phyloP scores from a whole-genome alignment of 495 filamentous ascomycete species.

The Melanomma pulvis-pyrius region DNA sequence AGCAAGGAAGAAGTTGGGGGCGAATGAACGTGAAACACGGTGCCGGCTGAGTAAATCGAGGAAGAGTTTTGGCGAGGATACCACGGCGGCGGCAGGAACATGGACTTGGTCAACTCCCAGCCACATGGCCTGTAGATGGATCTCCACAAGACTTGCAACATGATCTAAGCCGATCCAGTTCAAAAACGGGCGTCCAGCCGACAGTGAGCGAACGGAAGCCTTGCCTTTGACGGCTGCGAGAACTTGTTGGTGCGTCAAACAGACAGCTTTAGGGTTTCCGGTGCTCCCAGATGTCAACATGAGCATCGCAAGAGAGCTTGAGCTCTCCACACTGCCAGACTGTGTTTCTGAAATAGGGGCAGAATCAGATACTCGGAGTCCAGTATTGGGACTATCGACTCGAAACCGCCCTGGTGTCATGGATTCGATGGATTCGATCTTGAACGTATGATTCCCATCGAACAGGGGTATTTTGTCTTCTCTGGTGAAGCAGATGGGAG shows the following conservation, averaged over 20 bases:
- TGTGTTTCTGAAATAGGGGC: background rate
- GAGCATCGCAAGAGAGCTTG: slow-evolving; percentile 45
- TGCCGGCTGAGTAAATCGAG: slow-evolving; percentile 50
- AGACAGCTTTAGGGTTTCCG: slow-evolving; percentile 59
- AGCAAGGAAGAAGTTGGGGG: slow-evolving; percentile 61
- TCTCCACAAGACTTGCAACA: slow-evolving; percentile 55
- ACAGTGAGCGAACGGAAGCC: background rate
- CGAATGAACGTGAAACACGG: slow-evolving; percentile 53
- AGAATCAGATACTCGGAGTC: background rate
- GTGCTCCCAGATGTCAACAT: slow-evolving; percentile 65
- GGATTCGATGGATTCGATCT: background rate
- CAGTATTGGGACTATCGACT: background rate
- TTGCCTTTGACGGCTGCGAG: slow-evolving; percentile 54
- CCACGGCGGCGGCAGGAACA: slow-evolving; percentile 47
- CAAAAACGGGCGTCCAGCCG: slow-evolving; percentile 43
- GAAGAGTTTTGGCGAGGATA: slow-evolving; percentile 49
- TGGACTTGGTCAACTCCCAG: slow-evolving; percentile 54
- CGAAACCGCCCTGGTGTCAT: background rate
- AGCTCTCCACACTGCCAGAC: background rate
- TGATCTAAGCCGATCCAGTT: slow-evolving; percentile 61
- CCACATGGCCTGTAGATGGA: slow-evolving; percentile 54
- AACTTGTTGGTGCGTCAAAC: slow-evolving; percentile 51
- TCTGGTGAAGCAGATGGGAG: slow-evolving; percentile 20
- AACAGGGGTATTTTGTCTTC: background rate
- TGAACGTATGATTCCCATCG: background rate